These are phyloP conservation scores for Hypoxylon fuscum DNA, from an alignment of 495 filamentous ascomycete genomes.

Conservation along the genomic window DNA sequence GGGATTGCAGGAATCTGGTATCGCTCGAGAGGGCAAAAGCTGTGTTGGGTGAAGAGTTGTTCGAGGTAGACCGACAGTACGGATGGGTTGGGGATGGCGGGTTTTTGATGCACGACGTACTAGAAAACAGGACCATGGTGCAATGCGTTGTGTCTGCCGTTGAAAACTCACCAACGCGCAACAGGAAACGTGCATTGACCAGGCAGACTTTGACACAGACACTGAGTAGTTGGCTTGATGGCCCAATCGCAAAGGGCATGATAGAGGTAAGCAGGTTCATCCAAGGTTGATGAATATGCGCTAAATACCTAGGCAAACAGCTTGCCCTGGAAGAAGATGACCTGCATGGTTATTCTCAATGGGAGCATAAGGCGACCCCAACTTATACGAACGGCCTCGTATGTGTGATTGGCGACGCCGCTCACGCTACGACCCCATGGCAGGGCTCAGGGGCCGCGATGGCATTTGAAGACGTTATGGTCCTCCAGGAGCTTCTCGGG, in stretches of 20 bases:
- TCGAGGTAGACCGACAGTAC: conserved; percentile 30
- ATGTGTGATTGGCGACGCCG: conserved; percentile 71
- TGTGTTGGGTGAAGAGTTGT: conserved; percentile 22
- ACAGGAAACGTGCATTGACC: conserved; percentile 17
- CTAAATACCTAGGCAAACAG: conserved; percentile 1
- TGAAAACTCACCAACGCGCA: conserved; percentile 4
- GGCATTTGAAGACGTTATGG: conserved; percentile 71
- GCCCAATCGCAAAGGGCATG: conserved; percentile 21
- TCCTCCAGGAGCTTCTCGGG: conserved; percentile 62
- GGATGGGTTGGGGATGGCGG: conserved; percentile 37
- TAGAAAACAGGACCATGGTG: conserved; percentile 18
- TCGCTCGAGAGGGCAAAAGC: conserved; percentile 26
- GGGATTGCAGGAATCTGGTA: conserved; percentile 29
- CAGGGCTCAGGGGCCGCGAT: conserved; percentile 72
- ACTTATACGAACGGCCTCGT: conserved; percentile 47
- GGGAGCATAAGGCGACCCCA: conserved; percentile 31
- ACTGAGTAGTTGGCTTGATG: conserved; percentile 17
- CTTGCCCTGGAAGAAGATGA: conserved; percentile 22
- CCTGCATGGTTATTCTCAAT: conserved; percentile 17
- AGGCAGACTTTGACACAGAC: conserved; percentile 1
- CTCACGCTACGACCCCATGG: conserved; percentile 73
- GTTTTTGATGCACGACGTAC: conserved; percentile 24
- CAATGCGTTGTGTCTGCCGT: conserved; percentile 21
- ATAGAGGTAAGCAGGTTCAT: conserved; percentile 19
- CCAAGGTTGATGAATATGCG: too few species aligned